Evolutionary conservation across 2,329 filamentous ascomycete species (phyloP).

Genomic region (Capronia epimyces): DNA sequence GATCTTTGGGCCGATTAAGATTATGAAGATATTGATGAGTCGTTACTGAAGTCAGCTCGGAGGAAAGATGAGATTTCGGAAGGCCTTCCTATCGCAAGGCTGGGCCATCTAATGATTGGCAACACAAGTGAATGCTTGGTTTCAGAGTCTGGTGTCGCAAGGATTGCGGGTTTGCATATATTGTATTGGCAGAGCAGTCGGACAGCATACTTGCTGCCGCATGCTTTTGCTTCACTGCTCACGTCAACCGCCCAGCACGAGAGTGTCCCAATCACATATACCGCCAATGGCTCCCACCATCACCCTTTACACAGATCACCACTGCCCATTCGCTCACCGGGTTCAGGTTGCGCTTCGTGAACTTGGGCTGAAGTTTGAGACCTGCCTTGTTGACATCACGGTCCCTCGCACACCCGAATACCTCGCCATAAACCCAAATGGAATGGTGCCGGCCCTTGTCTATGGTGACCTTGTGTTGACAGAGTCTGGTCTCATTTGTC

Average conservation of each 20-base stretch:
- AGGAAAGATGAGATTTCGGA: background rate
- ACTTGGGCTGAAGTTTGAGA: slow-evolving; percentile 57
- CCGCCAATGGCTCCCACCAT: slow-evolving; percentile 43
- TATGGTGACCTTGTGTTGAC: slow-evolving; percentile 35
- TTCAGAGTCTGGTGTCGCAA: background rate
- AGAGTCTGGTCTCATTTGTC: slow-evolving; percentile 42
- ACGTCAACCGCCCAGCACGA: background rate
- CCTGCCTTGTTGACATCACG: slow-evolving; percentile 4
- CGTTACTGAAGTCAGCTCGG: background rate
- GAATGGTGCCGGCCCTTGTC: slow-evolving; percentile 33
- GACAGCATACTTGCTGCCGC: too few relatives aligned
- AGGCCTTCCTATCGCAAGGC: background rate
- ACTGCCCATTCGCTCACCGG: slow-evolving; percentile 70
- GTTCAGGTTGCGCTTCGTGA: slow-evolving; percentile 66
- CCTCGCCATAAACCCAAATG: slow-evolving; percentile 33
- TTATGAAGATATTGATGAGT: background rate
- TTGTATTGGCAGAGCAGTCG: slow-evolving; percentile 1
- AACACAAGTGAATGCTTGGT: background rate
- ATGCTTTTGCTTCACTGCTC: too few relatives aligned
- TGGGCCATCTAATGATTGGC: slow-evolving; percentile 1
- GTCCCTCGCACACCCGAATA: slow-evolving; percentile 20
- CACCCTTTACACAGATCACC: slow-evolving; percentile 63
- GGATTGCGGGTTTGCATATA: slow-evolving; percentile 1
- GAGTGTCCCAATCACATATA: background rate
- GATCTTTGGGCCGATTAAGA: background rate